Base-by-base conservation (phyloP, 1,284 basidiomycete species). In the Sporisorium graminicola region DNA sequence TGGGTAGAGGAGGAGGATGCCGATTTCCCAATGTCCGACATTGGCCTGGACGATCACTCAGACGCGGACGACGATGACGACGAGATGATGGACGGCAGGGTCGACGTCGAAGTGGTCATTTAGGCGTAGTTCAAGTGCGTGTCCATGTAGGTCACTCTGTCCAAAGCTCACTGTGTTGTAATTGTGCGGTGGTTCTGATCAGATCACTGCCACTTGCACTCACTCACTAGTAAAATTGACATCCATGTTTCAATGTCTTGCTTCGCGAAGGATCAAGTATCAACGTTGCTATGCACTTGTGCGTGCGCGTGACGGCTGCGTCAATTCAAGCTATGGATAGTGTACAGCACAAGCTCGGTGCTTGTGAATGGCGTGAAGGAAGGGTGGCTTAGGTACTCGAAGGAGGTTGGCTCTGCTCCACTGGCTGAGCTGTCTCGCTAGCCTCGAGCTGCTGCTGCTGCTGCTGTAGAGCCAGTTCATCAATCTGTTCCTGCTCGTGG, bases 401-500 rank as follows among this genome's bases (percentile, higher is more conserved):
- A 18, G 26, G 37, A 24, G 59, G 40, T 37, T 58, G 58, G 22
- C 9, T 37, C 14, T 22, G 37, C 20, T 57, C 54, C 20, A 14
- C 33, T 13, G 47, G 40, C 42, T 57, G 29, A 24, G 57, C 26
- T 18, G 46, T 8, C 29, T 42, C 40, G 22, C 20, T 37, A 18
- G 37, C 5, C 24, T 44, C 46, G 29, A 49, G 64, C 51, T 58
- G 49, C 44, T 60, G 54, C 24, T 60, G 53, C 52, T 70, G 49
- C 37, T 65, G 50, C 12, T 50, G 31, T 27, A 63, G 47, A 27
- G 47, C 53, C 18, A 53, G n/a, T 7, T 8, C 56, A 22, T 69
- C 63, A 16, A 70, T 14, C 9, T 47, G 64, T 10, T 60, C 74
- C 47, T 78, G 58, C 49, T 77, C 64, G 58, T 85, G 84, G 58